phyloP scores from a whole-genome alignment of 1,284 basidiomycete species.

The Ceratobasidium sp. region DNA sequence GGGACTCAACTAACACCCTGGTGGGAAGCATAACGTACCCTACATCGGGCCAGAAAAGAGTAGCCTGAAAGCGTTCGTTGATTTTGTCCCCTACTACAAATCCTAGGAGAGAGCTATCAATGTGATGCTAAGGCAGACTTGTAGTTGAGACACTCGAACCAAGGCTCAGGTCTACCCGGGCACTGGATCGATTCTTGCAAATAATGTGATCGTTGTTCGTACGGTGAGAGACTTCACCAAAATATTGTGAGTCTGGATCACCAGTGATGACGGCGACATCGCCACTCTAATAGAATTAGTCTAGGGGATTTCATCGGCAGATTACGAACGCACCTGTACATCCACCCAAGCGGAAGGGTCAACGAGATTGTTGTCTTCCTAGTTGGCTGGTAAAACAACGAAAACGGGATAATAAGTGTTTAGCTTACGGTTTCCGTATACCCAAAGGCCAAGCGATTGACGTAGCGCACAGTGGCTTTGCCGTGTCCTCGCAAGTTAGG shows the following conservation, averaged over 20 bases:
- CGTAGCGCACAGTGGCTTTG: conserved; percentile 2
- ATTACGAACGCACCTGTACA: not conserved
- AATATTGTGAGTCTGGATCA: not conserved
- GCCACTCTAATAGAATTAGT: conserved; percentile 7
- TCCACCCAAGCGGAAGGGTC: conserved; percentile 28
- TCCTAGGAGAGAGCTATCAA: not conserved
- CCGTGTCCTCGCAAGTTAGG: not conserved
- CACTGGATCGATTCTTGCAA: not conserved
- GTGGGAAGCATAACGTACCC: not conserved
- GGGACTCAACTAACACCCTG: not conserved
- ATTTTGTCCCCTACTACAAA: not conserved
- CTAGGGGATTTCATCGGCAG: not conserved
- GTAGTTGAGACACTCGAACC: not conserved
- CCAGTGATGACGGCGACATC: conserved; percentile 24
- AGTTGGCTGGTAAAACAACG: not conserved
- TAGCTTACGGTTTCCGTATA: conserved; percentile 20
- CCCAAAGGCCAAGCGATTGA: conserved; percentile 9
- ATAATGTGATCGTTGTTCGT: not conserved
- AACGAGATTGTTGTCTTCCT: conserved; percentile 15
- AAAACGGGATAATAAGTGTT: not conserved
- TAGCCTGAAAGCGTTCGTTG: conserved; percentile 4
- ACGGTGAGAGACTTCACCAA: conserved; percentile 7
- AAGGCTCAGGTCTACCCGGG: not conserved
- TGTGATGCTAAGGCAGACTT: not conserved
- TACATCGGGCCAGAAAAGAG: not conserved